These are phyloP conservation scores for Solanum hybrid DNA, from an alignment of 305 asterid species.

Conservation along the genomic window DNA sequence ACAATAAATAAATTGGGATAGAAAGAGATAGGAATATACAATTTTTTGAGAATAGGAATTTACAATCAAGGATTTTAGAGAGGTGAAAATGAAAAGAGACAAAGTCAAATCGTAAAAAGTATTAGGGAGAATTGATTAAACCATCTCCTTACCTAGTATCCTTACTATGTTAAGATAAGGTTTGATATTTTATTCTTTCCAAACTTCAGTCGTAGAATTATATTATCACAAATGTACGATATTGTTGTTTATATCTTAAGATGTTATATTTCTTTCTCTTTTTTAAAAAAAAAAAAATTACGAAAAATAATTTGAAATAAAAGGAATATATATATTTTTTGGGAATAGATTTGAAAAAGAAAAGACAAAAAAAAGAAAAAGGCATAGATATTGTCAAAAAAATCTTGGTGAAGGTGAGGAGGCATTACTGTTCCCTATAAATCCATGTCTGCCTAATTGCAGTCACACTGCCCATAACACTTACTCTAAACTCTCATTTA, in stretches of 20 bases:
- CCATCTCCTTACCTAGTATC: background rate
- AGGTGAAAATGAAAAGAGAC: background rate
- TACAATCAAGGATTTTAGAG: background rate
- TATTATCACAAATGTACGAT: background rate
- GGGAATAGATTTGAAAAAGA: background rate
- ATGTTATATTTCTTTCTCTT: no score
- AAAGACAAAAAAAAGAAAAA: background rate
- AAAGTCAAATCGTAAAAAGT: no score
- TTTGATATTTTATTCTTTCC: no score
- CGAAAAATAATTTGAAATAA: no score
- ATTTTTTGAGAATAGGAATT: no score
- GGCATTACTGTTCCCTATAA: slow-evolving; percentile 4
- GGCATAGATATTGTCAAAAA: background rate
- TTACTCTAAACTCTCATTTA: background rate
- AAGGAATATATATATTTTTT: background rate
- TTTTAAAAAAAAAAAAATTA: no score
- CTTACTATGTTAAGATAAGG: background rate
- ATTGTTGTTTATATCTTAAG: background rate
- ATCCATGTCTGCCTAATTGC: slow-evolving; percentile 3
- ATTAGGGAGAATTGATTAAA: no score
- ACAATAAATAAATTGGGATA: no score
- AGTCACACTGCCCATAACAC: background rate
- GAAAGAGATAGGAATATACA: no score
- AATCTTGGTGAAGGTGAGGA: slow-evolving; percentile 4
- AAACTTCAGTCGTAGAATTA: no score